Percentiles rank a stretch among this genome's conserved stretches.
phyloP scores from a whole-genome alignment of 2,329 filamentous ascomycete species.

The Esteya vermicola region DNA sequence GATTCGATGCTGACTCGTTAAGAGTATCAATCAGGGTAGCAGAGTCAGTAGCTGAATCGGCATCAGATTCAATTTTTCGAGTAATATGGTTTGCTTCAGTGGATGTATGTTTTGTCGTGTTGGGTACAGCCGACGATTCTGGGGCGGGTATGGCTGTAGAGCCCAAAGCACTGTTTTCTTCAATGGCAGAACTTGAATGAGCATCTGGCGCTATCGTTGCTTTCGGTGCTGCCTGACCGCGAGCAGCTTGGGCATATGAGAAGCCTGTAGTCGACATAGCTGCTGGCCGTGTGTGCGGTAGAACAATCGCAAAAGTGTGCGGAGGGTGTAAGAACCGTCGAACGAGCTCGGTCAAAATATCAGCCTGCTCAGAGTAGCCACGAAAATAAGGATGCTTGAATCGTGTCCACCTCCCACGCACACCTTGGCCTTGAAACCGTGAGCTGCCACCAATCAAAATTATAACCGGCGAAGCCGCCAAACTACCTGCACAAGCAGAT shows the following conservation, averaged over 20 bases:
- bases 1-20: conserved; percentile 7
- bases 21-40: conserved; percentile 21
- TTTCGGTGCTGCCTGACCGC: conserved; percentile 47
- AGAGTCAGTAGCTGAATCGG: conserved; percentile 13
- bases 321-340: too few relatives aligned
- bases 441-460: conserved; percentile 1
- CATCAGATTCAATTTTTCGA: conserved; percentile 13
- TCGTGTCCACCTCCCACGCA: conserved; percentile 4
- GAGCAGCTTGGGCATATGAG: conserved; percentile 92
- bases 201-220: conserved; percentile 18
- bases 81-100: conserved; percentile 1
- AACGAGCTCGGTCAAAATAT: too few relatives aligned
- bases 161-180: not conserved
- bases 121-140: not conserved
- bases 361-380: too few relatives aligned
- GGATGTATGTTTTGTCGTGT: conserved; percentile 1
- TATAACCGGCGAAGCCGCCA: conserved; percentile 1
- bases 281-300: not conserved
- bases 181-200: conserved; percentile 11
- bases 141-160: not conserved
- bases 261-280: conserved; percentile 49
- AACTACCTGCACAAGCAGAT: not conserved
- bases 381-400: not conserved
- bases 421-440: not conserved
- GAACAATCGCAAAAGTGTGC: too few relatives aligned